Evolutionary conservation across 129 eudicot genomes (phyloP), one percentile per base, ranked within the genome.

Genomic region (Sambucus nigra): DNA sequence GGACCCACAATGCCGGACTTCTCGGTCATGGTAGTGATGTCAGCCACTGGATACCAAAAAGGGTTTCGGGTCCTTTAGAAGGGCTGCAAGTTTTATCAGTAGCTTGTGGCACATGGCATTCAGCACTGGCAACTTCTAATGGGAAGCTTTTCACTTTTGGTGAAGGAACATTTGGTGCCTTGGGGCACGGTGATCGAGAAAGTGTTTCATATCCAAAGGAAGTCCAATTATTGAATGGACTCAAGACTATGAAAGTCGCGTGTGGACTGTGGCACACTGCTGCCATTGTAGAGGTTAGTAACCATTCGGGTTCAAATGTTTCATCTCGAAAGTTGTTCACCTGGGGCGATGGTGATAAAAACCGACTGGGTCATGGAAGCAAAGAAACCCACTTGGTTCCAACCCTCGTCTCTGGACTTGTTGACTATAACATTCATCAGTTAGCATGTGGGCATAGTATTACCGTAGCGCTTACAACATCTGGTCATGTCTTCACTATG

Each of bases 211-310:
- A 61, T 41, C 97, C 97, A 8, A 81, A 65, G 60, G 88, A 79
- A 70, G 83, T 89, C 47, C 64, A 59, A 20, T 75, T 78, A n/a
- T 56, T 89, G 55, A 63, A 39, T 33, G 86, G 80, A 26, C 49
- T 76, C 3, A 84, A 79, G 55, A 70, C 93, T 28, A 40, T 84
- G 16, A 83, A 83, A 51, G 83, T 89, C 53, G 82, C 94, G 1
- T 89, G 97, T 59, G 97, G 97, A 6, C 62, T 82, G 8, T 89
- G 97, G 97, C 97, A 89, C 46, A 81, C 97, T 25, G 95, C 97
- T n/a, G 97, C 95, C 12, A 85, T 89, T 13, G 77, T 89, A 18
- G 97, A 89, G 52, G 69, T 81, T 6, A 44, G 61, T 32, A 84
- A 53, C 67, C 79, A 68, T 5, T 25, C 69, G 2, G 54, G 73